Conservation (phyloP, 1,139 yeast genomes). For the Blastobotrys ciferrii region DNA sequence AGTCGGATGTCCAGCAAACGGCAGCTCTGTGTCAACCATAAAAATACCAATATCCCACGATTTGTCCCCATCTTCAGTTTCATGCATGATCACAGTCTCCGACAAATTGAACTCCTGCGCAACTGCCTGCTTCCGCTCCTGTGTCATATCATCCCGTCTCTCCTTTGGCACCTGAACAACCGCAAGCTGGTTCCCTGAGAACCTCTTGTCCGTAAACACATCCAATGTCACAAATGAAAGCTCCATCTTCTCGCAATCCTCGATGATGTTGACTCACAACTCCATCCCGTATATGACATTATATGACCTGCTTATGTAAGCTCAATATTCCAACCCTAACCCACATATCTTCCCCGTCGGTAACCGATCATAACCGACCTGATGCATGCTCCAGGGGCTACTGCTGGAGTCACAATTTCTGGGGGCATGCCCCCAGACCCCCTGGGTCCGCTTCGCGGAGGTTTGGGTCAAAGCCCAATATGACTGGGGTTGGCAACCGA, state of each 20-base stretch:
- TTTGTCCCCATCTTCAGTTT: slow-evolving; percentile 39
- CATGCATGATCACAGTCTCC: slow-evolving; percentile 51
- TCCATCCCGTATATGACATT: background rate
- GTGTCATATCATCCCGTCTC: slow-evolving; percentile 23
- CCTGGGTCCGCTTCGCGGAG: too few relatives aligned
- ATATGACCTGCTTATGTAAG: background rate
- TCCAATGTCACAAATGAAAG: slow-evolving; percentile 35
- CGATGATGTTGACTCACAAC: too few relatives aligned
- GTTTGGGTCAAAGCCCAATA: too few relatives aligned
- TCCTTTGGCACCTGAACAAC: slow-evolving; percentile 41
- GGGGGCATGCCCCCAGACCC: too few relatives aligned
- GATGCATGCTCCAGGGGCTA: too few relatives aligned
- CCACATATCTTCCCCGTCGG: too few relatives aligned
- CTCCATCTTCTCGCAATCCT: too few relatives aligned
- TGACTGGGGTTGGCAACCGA: too few relatives aligned
- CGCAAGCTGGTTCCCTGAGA: slow-evolving; percentile 56
- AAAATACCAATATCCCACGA: slow-evolving; percentile 52
- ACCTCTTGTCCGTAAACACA: slow-evolving; percentile 46
- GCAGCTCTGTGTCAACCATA: slow-evolving; percentile 46
- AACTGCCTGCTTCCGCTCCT: slow-evolving; percentile 34
- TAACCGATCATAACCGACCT: too few relatives aligned
- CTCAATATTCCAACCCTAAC: background rate
- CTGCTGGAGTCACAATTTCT: too few relatives aligned
- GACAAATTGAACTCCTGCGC: slow-evolving; percentile 59
- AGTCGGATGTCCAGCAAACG: slow-evolving; percentile 64